phyloP scores from a whole-genome alignment of 345 rosid species.

The Triadica sebifera region DNA sequence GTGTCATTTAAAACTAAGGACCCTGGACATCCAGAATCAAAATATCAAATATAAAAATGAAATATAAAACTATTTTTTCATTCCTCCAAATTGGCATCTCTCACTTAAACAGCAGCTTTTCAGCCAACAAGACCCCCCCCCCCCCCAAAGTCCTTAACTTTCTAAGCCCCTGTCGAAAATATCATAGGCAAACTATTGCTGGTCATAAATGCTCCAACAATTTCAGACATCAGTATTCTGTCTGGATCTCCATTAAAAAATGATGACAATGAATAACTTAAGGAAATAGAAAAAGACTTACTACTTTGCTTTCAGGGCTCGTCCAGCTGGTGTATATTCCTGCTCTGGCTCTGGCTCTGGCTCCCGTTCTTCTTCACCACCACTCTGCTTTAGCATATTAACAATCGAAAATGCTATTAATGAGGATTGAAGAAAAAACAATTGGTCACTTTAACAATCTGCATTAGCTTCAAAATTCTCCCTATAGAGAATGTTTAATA shows the following conservation, averaged over 20 bases:
- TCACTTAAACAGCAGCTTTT: neutral
- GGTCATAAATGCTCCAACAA: neutral
- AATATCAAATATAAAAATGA: neutral
- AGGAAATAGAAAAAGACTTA: slow-evolving; percentile 51
- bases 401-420: slow-evolving; percentile 17
- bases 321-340: slow-evolving; percentile 88
- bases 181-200: slow-evolving; percentile 5
- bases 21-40: neutral
- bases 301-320: slow-evolving; percentile 90
- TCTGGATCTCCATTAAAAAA: slow-evolving; percentile 7
- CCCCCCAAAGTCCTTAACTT: neutral
- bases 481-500: slow-evolving; percentile 13
- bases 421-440: neutral
- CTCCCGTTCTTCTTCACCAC: slow-evolving; percentile 81
- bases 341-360: slow-evolving; percentile 86
- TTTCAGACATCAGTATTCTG: slow-evolving; percentile 6
- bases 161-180: neutral
- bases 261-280: slow-evolving; percentile 6
- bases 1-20: neutral
- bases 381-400: slow-evolving; percentile 56
- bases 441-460: neutral
- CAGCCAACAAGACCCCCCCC: neutral
- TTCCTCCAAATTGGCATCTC: neutral
- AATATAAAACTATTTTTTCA: neutral
- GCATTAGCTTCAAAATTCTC: slow-evolving; percentile 44